A percentile compares a stretch with the other conserved stretches of the same genome.
Conservation (phyloP, 2,329 filamentous ascomycete species). For the Aspergillus nomiae region DNA sequence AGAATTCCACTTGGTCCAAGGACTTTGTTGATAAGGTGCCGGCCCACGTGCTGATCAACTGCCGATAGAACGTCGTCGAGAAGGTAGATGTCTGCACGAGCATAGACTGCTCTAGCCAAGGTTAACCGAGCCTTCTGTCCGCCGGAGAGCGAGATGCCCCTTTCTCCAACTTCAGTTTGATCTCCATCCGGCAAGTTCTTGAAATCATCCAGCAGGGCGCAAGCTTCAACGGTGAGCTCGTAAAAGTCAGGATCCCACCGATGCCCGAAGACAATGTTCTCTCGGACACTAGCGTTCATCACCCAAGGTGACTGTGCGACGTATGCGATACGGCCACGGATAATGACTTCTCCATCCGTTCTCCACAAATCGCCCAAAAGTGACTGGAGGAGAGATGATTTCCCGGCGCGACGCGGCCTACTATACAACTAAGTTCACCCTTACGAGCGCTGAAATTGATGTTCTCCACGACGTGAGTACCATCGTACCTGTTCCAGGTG, state of each 20-base stretch:
- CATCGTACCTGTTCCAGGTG: slow-evolving; percentile 87
- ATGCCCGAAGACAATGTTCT: slow-evolving; percentile 97
- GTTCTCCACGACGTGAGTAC: slow-evolving; percentile 68
- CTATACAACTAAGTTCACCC: slow-evolving; percentile 88
- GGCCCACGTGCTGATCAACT: slow-evolving; percentile 96
- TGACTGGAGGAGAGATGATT: slow-evolving; percentile 87
- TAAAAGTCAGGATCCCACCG: slow-evolving; percentile 93
- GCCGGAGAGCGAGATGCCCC: slow-evolving; percentile 92
- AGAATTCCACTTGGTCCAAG: slow-evolving; percentile 83
- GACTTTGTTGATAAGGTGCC: slow-evolving; percentile 92
- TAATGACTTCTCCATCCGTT: slow-evolving; percentile 75
- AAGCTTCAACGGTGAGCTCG: slow-evolving; percentile 87
- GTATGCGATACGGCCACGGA: slow-evolving; percentile 84
- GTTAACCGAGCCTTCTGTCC: slow-evolving; percentile 95
- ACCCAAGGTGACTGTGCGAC: slow-evolving; percentile 94
- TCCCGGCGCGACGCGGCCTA: slow-evolving; percentile 91
- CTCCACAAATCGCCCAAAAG: slow-evolving; percentile 94
- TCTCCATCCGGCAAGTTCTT: slow-evolving; percentile 91
- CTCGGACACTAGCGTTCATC: slow-evolving; percentile 95
- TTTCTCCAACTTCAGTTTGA: slow-evolving; percentile 93
- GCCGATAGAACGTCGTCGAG: slow-evolving; percentile 93
- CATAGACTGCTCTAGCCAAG: slow-evolving; percentile 90
- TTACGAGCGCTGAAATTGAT: slow-evolving; percentile 90
- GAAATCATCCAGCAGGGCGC: slow-evolving; percentile 89
- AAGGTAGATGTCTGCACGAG: slow-evolving; percentile 92